Base-by-base conservation (phyloP, 306 rosid genomes). In the Cucumis melo region DNA sequence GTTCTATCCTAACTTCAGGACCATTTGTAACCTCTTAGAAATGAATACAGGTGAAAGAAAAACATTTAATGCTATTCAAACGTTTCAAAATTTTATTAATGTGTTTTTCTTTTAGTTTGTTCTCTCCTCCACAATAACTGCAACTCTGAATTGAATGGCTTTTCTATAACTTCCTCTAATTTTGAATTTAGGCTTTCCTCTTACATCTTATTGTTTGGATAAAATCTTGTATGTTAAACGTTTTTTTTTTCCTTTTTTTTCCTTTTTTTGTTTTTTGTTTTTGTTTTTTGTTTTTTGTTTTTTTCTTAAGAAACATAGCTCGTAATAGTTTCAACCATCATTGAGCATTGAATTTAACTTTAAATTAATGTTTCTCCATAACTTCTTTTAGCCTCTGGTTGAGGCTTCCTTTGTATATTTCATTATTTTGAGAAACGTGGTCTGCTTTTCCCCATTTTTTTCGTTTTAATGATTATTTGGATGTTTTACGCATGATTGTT, bases 301-400 rank as follows among this genome's bases (percentile, higher is more conserved):
- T 4, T 11, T 63, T 29, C 0, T 29, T 6, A 29, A 59, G 5
- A 23, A 11, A 46, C 16, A 0, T 46, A 24, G 27, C 20, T 72
- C 21, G 3, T 53, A 72, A 19, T 5, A 21, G 14, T 23, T 29
- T 46, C 34, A 51, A 24, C 77, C 61, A 27, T 74, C 71, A 68
- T 53, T 73, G 82, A 77, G 78, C 24, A 86, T 63, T 15, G 46
- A 29, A 15, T 63, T 63, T 63, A 63, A 63, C 70, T 63, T 63
- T 34, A 12, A 63, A 39, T 34, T 16, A 24, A 63, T 20, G 44
- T 7, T 36, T 64, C 23, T 64, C 48, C 1, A 27, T 36, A 36
- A 64, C 71, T 36, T 64, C 48, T 64, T n/a, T 36, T 34, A 16
- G 78, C 48, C 42, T 56, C 59, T 15, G 62, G 42, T n/a, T 29